Conservation (phyloP, 805 yeast genomes). For the Wickerhamomyces ciferrii region DNA sequence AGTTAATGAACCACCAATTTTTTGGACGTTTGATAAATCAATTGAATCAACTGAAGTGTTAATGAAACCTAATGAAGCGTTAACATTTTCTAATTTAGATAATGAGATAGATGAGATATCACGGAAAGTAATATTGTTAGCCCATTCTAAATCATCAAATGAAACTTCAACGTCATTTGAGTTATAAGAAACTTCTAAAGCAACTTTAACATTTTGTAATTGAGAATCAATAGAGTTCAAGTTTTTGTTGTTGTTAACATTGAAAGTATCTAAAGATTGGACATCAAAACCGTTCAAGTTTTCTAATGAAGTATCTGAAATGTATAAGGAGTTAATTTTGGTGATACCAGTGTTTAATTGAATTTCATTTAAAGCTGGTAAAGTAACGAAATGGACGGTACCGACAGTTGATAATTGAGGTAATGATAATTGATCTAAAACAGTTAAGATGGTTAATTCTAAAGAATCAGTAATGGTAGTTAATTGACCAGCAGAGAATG, state of each 20-base stretch:
- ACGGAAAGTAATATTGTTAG: slow-evolving; percentile 84
- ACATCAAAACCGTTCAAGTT: slow-evolving; percentile 63
- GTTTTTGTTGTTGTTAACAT: slow-evolving; percentile 88
- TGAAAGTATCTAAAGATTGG: slow-evolving; percentile 42
- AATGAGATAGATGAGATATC: slow-evolving; percentile 71
- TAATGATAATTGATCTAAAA: slow-evolving; percentile 62
- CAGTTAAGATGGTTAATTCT: slow-evolving; percentile 55
- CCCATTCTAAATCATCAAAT: slow-evolving; percentile 72
- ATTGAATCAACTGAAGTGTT: slow-evolving; percentile 60
- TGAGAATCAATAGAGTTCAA: slow-evolving; percentile 68
- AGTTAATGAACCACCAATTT: slow-evolving; percentile 78
- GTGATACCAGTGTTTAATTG: slow-evolving; percentile 69
- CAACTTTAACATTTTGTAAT: slow-evolving; percentile 66
- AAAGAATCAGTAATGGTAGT: slow-evolving; percentile 71
- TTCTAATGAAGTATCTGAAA: slow-evolving; percentile 70
- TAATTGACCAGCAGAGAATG: slow-evolving; percentile 76
- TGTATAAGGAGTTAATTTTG: slow-evolving; percentile 61
- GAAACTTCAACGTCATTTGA: slow-evolving; percentile 67
- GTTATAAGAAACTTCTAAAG: slow-evolving; percentile 80
- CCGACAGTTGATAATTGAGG: slow-evolving; percentile 82
- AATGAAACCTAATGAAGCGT: slow-evolving; percentile 78
- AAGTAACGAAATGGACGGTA: slow-evolving; percentile 70
- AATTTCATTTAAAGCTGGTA: slow-evolving; percentile 74
- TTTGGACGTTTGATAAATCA: slow-evolving; percentile 46
- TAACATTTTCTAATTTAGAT: slow-evolving; percentile 62